Evolutionary conservation across 345 rosid genomes (phyloP).

Genomic region (Schrenkiella parvula): DNA sequence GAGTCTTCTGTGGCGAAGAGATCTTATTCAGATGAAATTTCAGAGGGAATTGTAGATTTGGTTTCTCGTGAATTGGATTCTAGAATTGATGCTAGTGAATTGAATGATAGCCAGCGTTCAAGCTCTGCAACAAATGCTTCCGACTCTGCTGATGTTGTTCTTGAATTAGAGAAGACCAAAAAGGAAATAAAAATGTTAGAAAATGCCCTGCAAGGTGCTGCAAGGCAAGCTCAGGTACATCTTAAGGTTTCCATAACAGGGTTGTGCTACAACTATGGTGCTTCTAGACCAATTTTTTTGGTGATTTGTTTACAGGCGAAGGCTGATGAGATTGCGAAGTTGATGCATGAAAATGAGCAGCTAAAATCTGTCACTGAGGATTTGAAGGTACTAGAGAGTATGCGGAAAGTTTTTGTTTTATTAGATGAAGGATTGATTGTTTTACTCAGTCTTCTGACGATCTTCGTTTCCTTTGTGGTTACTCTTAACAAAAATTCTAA

Average conservation of each 20-base stretch:
- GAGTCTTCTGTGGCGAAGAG: conserved; percentile 37
- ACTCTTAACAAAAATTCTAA: conserved; percentile 17
- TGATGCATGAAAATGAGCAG: conserved; percentile 97
- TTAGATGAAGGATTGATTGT: conserved; percentile 2
- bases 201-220: conserved; percentile 96
- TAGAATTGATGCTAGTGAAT: conserved; percentile 37
- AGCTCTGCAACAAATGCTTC: conserved; percentile 45
- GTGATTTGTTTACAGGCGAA: conserved; percentile 61
- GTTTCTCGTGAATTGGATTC: conserved; percentile 43
- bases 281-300: conserved; percentile 9
- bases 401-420: conserved; percentile 14
- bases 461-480: conserved; percentile 9
- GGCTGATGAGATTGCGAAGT: conserved; percentile 94
- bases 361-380: conserved; percentile 72
- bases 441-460: not conserved
- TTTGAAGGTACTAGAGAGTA: conserved; percentile 62
- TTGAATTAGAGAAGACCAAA: conserved; percentile 75
- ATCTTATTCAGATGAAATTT: conserved; percentile 42
- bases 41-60: conserved; percentile 40
- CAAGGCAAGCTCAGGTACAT: conserved; percentile 99
- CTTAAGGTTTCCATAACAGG: not conserved
- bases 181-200: conserved; percentile 94
- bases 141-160: conserved; percentile 38
- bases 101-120: conserved; percentile 40
- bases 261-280: conserved; percentile 14